Evolutionary conservation across 352 stramenopile genomes (phyloP), one percentile per base, ranked within the genome.

Genomic region (Porosira glacialis): DNA sequence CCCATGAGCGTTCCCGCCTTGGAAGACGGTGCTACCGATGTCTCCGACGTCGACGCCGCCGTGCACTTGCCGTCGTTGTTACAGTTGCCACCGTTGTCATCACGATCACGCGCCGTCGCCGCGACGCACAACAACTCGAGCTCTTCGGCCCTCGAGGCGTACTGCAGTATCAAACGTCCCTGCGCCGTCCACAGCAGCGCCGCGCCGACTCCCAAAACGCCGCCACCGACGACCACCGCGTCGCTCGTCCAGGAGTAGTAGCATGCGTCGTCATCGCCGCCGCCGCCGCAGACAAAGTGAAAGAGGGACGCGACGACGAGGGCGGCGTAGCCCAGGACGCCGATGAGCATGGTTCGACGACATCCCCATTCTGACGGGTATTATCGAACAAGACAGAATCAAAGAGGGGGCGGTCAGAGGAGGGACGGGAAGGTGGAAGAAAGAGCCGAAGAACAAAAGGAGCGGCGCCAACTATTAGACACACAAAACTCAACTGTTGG

Each of bases 111-210:
- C n/a, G n/a, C n/a, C n/a, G n/a, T n/a, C n/a, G n/a, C n/a, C n/a
- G n/a, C n/a, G n/a, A n/a, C n/a, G n/a, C n/a, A n/a, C n/a, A n/a
- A n/a, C n/a, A n/a, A n/a, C n/a, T 64, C 35, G 1, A 70, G 31
- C 3, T 65, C 45, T 81, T 84, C 49, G 62, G 87, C 45, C 35
- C 13, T 65, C 33, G 52, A 52, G 30, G 63, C 52, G 44, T 65
- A 65, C 45, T 72, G 52, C 53, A 72, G 38, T 44, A 72, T 65
- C 8, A 72, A 59, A 52, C 63, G 17, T 8, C 90, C 88, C 39
- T 95, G 88, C 13, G 87, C 85, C 2, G 87, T 92, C 90, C 89
- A 95, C 1, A 95, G 77, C 3, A 92, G 76, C 0, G 81, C 86
- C 3, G 90, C 90, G 3, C 85, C 87, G 30, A 81, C 38, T 4